These are phyloP conservation scores for Ophiostoma quercus DNA, from an alignment of 2,329 filamentous ascomycete species.

Conservation along the genomic window DNA sequence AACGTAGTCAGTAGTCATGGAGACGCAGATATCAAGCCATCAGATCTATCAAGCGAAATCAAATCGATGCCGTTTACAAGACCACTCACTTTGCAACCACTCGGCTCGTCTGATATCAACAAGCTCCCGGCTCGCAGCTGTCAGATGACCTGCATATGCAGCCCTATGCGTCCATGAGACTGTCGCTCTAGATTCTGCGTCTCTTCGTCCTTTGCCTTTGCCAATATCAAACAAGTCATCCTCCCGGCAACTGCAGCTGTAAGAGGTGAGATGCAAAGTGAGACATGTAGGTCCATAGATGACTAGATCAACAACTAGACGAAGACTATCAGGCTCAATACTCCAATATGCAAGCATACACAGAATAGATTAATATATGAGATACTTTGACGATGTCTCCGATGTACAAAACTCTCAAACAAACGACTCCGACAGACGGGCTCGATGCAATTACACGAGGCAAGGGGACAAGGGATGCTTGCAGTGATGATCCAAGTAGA, in stretches of 20 bases:
- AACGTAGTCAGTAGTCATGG: slow-evolving; percentile 9
- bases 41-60: too few relatives aligned
- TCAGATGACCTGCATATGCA: slow-evolving; percentile 15
- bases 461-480: neutral
- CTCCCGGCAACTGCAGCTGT: neutral
- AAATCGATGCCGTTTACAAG: too few relatives aligned
- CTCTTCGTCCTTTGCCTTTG: neutral
- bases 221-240: neutral
- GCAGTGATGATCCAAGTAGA: neutral
- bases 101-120: neutral
- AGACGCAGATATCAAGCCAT: neutral
- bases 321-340: neutral
- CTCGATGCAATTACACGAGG: neutral
- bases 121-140: neutral
- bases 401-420: neutral
- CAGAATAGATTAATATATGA: neutral
- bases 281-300: neutral
- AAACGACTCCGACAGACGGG: neutral
- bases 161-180: neutral
- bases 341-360: neutral
- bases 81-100: too few relatives aligned
- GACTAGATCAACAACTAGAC: neutral
- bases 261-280: neutral
- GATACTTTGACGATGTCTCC: too few relatives aligned
- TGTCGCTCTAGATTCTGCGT: neutral